phyloP scores from a whole-genome alignment of 2,329 filamentous ascomycete species.

The Lasiodiplodia sp. region DNA sequence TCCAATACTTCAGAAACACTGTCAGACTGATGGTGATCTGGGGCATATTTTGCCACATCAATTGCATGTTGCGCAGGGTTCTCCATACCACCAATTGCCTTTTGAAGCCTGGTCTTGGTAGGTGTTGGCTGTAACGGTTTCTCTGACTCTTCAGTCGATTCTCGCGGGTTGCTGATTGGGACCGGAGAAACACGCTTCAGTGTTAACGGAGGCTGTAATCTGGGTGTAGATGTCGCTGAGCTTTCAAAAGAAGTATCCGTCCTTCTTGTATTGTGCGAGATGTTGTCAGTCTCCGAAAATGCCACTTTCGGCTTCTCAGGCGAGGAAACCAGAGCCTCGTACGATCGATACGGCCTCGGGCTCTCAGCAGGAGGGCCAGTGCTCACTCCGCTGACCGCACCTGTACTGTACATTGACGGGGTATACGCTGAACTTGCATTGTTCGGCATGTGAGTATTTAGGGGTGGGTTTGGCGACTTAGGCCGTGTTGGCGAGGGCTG shows the following conservation, averaged over 20 bases:
- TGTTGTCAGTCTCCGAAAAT: background rate
- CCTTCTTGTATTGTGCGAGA: background rate
- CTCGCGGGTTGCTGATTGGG: background rate
- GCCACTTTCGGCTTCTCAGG: background rate
- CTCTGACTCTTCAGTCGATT: background rate
- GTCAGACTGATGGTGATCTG: constrained; percentile 42
- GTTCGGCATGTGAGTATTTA: background rate
- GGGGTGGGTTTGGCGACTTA: background rate
- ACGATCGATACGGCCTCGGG: background rate
- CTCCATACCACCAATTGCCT: constrained; percentile 50
- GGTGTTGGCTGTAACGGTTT: background rate
- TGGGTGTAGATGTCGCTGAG: background rate
- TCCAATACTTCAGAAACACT: constrained; percentile 52
- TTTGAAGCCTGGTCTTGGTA: background rate
- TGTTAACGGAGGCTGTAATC: background rate
- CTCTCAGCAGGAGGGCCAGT: background rate
- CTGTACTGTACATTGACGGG: constrained; percentile 15
- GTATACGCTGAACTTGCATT: background rate
- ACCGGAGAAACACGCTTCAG: background rate
- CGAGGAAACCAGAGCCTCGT: constrained; percentile 5
- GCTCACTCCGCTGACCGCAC: background rate
- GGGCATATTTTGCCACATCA: constrained; percentile 44
- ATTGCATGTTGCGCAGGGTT: constrained; percentile 53
- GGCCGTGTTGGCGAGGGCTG: background rate
- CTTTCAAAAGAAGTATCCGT: background rate